These are phyloP conservation scores for Rubus idaeus DNA, from an alignment of 306 rosid species.

Conservation along the genomic window DNA sequence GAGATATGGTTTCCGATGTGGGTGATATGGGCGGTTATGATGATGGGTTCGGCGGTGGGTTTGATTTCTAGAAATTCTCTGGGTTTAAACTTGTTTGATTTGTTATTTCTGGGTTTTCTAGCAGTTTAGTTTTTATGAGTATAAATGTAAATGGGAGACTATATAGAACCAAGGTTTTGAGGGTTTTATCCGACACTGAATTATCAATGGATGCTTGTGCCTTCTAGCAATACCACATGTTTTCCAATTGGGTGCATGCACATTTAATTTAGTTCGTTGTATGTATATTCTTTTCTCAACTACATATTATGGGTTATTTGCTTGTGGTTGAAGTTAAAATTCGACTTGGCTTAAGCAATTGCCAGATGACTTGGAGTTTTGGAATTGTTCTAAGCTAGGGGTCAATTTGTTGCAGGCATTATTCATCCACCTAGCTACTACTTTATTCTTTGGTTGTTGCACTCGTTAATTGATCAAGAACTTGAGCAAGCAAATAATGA, in stretches of 20 bases:
- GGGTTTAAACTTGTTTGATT: background rate
- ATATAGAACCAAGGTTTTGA: no score
- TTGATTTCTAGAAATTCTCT: constrained; percentile 20
- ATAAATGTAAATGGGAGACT: background rate
- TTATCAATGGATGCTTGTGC: background rate
- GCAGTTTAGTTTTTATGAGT: background rate
- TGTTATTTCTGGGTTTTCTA: background rate
- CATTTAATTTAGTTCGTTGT: no score
- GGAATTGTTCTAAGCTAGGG: background rate
- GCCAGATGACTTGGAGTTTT: background rate
- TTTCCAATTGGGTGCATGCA: no score
- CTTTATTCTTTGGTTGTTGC: no score
- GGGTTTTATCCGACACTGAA: background rate
- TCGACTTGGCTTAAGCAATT: background rate
- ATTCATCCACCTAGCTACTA: background rate
- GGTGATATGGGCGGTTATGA: constrained; percentile 21
- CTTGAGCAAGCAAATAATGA: no score
- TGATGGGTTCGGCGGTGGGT: constrained; percentile 26
- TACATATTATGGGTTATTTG: background rate
- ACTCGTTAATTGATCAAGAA: no score
- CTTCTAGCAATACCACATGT: background rate
- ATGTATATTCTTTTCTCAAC: no score
- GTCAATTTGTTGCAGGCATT: background rate
- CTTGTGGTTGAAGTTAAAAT: background rate
- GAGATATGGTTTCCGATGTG: constrained; percentile 41